A percentile compares a stretch with the other conserved stretches of the same genome.
These are phyloP conservation scores for Salvia miltiorrhiza DNA, from an alignment of 257 asterid genomes.

Conservation along the genomic window DNA sequence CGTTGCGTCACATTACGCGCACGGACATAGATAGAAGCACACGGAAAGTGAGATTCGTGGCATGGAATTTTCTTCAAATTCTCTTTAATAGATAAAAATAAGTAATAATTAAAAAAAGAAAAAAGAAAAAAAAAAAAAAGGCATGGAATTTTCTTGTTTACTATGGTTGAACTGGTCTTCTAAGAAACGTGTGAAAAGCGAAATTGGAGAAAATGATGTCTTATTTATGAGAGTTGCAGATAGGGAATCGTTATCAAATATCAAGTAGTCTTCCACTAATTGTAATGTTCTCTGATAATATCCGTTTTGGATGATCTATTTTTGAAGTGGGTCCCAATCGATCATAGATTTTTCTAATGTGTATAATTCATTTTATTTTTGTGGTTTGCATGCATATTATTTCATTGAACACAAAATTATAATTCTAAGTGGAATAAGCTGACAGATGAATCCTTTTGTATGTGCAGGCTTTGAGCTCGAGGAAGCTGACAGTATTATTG, in stretches of 20 bases:
- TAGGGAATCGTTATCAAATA: background rate
- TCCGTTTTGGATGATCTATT: no score
- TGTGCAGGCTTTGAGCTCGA: conserved; percentile 29
- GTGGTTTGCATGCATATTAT: no score
- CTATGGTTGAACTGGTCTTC: conserved; percentile 17
- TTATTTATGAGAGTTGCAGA: background rate
- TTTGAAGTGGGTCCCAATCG: no score
- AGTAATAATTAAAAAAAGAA: no score
- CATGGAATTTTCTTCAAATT: background rate
- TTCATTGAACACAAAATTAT: no score
- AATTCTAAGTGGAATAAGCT: no score
- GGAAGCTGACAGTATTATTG: background rate
- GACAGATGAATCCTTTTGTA: no score
- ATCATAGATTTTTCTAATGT: no score
- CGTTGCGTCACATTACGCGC: no score
- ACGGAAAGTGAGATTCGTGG: background rate
- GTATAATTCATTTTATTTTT: no score
- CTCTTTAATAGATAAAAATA: no score
- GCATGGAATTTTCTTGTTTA: background rate
- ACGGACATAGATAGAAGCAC: background rate
- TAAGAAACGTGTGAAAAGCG: background rate
- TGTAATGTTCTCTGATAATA: background rate
- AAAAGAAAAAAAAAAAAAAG: no score
- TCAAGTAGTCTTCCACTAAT: background rate
- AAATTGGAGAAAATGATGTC: background rate